Percentiles rank a stretch among this genome's conserved stretches.
These are phyloP conservation scores for Cordyceps fumosorosea DNA, from an alignment of 2,329 filamentous ascomycete species.

Conservation along the genomic window DNA sequence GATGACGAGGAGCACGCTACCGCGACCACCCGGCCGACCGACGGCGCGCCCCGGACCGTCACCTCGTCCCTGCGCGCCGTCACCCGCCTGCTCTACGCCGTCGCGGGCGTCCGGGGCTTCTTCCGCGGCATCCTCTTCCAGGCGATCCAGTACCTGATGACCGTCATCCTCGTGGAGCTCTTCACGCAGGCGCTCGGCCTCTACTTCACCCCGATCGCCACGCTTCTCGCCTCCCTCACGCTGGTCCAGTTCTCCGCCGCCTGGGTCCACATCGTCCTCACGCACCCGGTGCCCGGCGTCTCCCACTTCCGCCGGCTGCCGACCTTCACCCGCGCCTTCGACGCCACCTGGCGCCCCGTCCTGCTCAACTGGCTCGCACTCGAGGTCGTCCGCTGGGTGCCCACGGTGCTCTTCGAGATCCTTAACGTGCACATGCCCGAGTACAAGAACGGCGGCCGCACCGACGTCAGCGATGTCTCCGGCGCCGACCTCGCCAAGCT, in stretches of 20 bases:
- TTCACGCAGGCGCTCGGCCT: conserved; percentile 28
- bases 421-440: conserved; percentile 38
- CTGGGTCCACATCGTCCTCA: conserved; percentile 85
- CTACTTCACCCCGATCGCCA: conserved; percentile 38
- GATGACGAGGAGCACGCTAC: conserved; percentile 27
- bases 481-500: conserved; percentile 38
- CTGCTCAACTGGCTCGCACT: conserved; percentile 54
- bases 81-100: conserved; percentile 49
- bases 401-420: conserved; percentile 34
- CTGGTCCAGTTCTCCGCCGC: conserved; percentile 64
- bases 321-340: conserved; percentile 54
- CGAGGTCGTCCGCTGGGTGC: conserved; percentile 42
- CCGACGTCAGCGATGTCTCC: conserved; percentile 28
- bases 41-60: conserved; percentile 32
- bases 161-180: conserved; percentile 34
- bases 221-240: conserved; percentile 51
- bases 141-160: conserved; percentile 32
- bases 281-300: conserved; percentile 51
- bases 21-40: conserved; percentile 23
- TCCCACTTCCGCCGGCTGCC: conserved; percentile 66
- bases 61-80: conserved; percentile 47
- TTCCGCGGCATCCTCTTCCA: conserved; percentile 61
- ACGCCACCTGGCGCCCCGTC: conserved; percentile 63
- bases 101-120: conserved; percentile 57
- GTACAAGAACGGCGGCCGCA: conserved; percentile 27